Conservation (phyloP, 441 rosid genomes). For the Daphne laureola region DNA sequence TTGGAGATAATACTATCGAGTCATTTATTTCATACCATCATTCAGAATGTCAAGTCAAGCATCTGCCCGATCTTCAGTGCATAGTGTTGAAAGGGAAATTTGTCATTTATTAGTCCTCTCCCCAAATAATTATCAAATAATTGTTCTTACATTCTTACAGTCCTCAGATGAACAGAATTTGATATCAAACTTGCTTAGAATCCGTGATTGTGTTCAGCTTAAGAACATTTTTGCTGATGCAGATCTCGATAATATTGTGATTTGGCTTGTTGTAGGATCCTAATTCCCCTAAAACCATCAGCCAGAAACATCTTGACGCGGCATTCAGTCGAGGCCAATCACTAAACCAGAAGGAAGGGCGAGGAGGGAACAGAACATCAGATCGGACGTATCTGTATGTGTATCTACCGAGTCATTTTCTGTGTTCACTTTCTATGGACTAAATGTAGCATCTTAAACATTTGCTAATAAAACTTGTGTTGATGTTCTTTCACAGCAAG, state of each 20-base stretch:
- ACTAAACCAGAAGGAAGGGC: slow-evolving; percentile 17
- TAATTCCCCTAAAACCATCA: slow-evolving; percentile 18
- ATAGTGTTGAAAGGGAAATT: too few relatives aligned
- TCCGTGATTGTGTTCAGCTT: too few relatives aligned
- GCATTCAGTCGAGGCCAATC: slow-evolving; percentile 14
- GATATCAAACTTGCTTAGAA: too few relatives aligned
- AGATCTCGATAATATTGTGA: neutral
- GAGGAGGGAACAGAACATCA: slow-evolving; percentile 37
- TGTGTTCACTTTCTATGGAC: neutral
- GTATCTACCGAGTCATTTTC: neutral
- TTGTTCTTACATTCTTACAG: too few relatives aligned
- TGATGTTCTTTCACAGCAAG: slow-evolving; percentile 41
- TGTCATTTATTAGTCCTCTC: too few relatives aligned
- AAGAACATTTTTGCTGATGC: too few relatives aligned
- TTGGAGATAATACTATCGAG: too few relatives aligned
- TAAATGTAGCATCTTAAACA: neutral
- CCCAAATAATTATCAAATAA: too few relatives aligned
- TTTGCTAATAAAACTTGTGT: slow-evolving; percentile 1
- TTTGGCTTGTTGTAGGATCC: slow-evolving; percentile 34
- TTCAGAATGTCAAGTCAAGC: too few relatives aligned
- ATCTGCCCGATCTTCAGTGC: too few relatives aligned
- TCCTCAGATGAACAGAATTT: too few relatives aligned
- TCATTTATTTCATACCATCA: too few relatives aligned
- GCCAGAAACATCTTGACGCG: slow-evolving; percentile 16
- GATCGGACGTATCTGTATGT: slow-evolving; percentile 80